Conservation (phyloP, 495 filamentous ascomycete genomes). For the Bathelium albidoporum region DNA sequence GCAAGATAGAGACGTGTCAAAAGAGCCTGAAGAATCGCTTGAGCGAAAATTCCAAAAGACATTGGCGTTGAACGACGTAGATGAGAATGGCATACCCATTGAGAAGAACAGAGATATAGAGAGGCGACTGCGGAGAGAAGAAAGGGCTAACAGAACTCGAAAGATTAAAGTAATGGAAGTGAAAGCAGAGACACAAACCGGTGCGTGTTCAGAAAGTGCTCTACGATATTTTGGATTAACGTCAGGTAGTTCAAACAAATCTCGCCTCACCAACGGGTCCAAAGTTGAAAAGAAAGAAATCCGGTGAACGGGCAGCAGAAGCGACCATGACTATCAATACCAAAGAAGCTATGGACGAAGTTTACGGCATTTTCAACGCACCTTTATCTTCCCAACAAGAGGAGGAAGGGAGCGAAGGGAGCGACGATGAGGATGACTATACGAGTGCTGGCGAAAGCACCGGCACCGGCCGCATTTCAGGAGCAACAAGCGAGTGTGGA, state of each 20-base stretch:
- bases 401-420: slow-evolving; percentile 32
- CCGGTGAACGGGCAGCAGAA: slow-evolving; percentile 40
- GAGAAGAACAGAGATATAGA: slow-evolving; percentile 22
- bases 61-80: slow-evolving; percentile 22
- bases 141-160: slow-evolving; percentile 34
- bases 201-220: slow-evolving; percentile 39
- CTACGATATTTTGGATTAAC: slow-evolving; percentile 13
- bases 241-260: slow-evolving; percentile 70
- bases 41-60: slow-evolving; percentile 15
- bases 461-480: slow-evolving; percentile 57
- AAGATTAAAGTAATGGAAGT: slow-evolving; percentile 70
- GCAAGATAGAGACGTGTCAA: slow-evolving; percentile 6
- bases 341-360: slow-evolving; percentile 88
- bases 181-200: slow-evolving; percentile 70
- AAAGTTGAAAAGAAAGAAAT: slow-evolving; percentile 66
- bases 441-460: slow-evolving; percentile 76
- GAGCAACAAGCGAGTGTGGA: slow-evolving; percentile 48
- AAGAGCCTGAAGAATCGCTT: slow-evolving; percentile 1
- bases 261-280: slow-evolving; percentile 72
- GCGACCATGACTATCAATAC: slow-evolving; percentile 97
- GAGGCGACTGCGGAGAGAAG: slow-evolving; percentile 29
- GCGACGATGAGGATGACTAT: slow-evolving; percentile 57
- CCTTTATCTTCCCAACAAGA: slow-evolving; percentile 51
- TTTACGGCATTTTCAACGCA: slow-evolving; percentile 93
- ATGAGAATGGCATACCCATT: slow-evolving; percentile 30